phyloP scores from a whole-genome alignment of 164 flowering plant species.

The Malania oleifera region DNA sequence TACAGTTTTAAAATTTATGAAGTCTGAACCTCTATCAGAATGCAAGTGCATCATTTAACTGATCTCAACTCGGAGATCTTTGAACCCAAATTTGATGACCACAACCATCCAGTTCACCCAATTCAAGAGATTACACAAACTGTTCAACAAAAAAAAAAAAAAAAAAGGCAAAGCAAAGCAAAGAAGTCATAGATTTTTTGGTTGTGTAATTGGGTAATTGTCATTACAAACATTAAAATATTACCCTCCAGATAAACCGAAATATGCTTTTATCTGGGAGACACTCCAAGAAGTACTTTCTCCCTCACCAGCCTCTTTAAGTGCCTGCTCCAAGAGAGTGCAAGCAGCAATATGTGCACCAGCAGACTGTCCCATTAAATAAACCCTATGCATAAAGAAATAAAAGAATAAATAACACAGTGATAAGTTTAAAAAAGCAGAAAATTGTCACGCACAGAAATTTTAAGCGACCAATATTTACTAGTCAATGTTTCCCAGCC shows the following conservation, averaged over 20 bases:
- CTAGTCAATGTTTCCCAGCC: too few relatives aligned
- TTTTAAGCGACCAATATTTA: too few relatives aligned
- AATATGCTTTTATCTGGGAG: slow-evolving; percentile 82
- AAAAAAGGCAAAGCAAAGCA: too few relatives aligned
- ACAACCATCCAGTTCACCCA: too few relatives aligned
- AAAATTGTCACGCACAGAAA: not conserved
- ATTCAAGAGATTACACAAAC: too few relatives aligned
- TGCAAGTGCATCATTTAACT: too few relatives aligned
- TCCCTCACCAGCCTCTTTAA: slow-evolving; percentile 54
- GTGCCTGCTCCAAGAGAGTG: slow-evolving; percentile 77
- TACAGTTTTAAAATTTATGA: too few relatives aligned
- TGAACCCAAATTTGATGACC: too few relatives aligned
- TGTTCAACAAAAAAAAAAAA: too few relatives aligned
- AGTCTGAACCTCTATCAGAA: too few relatives aligned
- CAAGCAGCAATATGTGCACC: slow-evolving; percentile 98
- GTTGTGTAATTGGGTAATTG: not conserved
- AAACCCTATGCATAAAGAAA: slow-evolving; percentile 41
- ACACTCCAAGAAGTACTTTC: slow-evolving; percentile 66
- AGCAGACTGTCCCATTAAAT: slow-evolving; percentile 95
- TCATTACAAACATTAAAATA: not conserved
- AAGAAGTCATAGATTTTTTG: too few relatives aligned
- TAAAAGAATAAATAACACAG: not conserved
- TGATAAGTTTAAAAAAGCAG: not conserved
- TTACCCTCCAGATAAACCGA: slow-evolving; percentile 99
- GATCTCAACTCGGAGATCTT: too few relatives aligned